A percentile compares a stretch with the other conserved stretches of the same genome.
These are phyloP conservation scores for Amoeboaphelidium occidentale DNA, from an alignment of 371 early-diverging fungal genomes.

Conservation along the genomic window DNA sequence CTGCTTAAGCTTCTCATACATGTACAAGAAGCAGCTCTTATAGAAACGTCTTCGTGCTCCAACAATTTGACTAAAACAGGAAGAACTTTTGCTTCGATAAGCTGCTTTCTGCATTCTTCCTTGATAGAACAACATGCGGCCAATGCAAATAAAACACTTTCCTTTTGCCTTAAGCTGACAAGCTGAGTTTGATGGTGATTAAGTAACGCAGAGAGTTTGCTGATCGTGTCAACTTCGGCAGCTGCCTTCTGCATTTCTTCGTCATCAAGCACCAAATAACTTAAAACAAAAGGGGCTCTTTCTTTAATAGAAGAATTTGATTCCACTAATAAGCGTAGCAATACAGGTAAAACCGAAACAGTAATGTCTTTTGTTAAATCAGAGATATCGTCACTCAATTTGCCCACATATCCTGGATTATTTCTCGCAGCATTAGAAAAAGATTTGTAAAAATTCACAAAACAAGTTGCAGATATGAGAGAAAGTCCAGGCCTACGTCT, in stretches of 20 bases:
- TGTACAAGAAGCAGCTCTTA: constrained; percentile 54
- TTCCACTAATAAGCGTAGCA: constrained; percentile 42
- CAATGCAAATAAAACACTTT: constrained; percentile 44
- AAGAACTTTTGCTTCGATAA: constrained; percentile 49
- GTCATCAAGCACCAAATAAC: constrained; percentile 41
- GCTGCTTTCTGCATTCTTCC: constrained; percentile 58
- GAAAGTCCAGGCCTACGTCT: background rate
- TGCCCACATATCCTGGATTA: no score
- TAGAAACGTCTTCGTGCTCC: constrained; percentile 23
- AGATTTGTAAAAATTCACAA: background rate
- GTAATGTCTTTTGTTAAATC: constrained; percentile 29
- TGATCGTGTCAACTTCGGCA: constrained; percentile 45
- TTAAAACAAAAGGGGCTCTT: constrained; percentile 38
- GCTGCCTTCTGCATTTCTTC: constrained; percentile 54
- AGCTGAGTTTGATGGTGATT: background rate
- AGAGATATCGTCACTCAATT: no score
- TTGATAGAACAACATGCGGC: constrained; percentile 42
- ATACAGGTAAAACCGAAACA: constrained; percentile 32
- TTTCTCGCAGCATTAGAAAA: no score
- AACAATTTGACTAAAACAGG: constrained; percentile 44
- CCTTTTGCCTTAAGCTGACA: no score
- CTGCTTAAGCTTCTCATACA: constrained; percentile 50
- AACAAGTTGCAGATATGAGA: background rate
- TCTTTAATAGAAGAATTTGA: constrained; percentile 25
- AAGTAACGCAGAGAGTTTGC: constrained; percentile 33